Conservation (phyloP, 2,329 filamentous ascomycete species). For the Onygenales sp. region DNA sequence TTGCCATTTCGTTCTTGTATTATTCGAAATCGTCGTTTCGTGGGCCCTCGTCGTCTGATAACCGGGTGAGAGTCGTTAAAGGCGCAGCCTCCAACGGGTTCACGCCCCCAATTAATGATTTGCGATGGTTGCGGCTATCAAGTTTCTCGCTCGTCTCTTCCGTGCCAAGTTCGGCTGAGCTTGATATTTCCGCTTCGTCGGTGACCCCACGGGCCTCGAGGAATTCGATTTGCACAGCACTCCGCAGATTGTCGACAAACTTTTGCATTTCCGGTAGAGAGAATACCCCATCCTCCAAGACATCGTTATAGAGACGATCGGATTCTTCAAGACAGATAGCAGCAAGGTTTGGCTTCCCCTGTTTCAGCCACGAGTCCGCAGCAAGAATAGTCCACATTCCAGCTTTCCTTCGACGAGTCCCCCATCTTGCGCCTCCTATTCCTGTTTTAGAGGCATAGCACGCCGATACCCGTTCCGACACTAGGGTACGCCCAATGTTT, state of each 20-base stretch:
- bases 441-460: conserved; percentile 71
- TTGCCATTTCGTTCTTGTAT: conserved; percentile 6
- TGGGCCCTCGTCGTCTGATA: conserved; percentile 23
- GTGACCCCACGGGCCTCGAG: conserved; percentile 33
- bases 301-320: conserved; percentile 41
- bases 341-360: conserved; percentile 68
- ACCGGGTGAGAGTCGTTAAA: conserved; percentile 26
- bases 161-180: conserved; percentile 18
- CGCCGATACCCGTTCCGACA: conserved; percentile 76
- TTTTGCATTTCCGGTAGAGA: conserved; percentile 45
- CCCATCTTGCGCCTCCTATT: conserved; percentile 56
- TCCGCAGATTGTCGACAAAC: conserved; percentile 35
- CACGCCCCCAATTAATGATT: conserved; percentile 44
- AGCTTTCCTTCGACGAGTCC: conserved; percentile 69
- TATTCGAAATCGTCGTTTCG: conserved; percentile 41
- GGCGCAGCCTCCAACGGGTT: conserved; percentile 46
- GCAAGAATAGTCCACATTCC: conserved; percentile 81
- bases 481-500: conserved; percentile 65
- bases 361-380: conserved; percentile 71
- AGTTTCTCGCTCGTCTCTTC: conserved; percentile 46
- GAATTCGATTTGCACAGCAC: conserved; percentile 33
- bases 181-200: conserved; percentile 19
- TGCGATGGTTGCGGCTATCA: conserved; percentile 41
- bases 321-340: conserved; percentile 69
- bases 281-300: conserved; percentile 31